A percentile compares a stretch with the other conserved stretches of the same genome.
Evolutionary conservation across 306 rosid species (phyloP).

Genomic region (Hippophae tibetana): DNA sequence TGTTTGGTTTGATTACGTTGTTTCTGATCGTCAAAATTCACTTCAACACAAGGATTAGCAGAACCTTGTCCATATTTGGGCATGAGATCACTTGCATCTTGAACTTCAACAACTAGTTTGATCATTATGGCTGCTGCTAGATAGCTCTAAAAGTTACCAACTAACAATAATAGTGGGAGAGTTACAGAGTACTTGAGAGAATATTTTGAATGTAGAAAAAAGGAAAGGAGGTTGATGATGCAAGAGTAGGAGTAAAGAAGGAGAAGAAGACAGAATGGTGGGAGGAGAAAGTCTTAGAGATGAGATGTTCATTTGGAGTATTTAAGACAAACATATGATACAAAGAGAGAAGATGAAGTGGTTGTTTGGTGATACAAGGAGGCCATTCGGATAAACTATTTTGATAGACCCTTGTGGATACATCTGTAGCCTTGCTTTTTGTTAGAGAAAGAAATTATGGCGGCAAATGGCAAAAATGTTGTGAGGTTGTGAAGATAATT

Average conservation of each 20-base stretch:
- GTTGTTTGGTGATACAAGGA: slow-evolving; percentile 16
- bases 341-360: slow-evolving; percentile 12
- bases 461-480: not conserved
- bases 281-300: slow-evolving; percentile 1
- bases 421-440: not conserved
- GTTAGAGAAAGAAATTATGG: not conserved
- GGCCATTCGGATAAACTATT: slow-evolving; percentile 19
- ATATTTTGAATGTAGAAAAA: not conserved
- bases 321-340: slow-evolving; percentile 26
- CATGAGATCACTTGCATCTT: slow-evolving; percentile 63
- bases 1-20: slow-evolving; percentile 53
- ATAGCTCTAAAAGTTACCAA: not conserved
- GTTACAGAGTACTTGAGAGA: not conserved
- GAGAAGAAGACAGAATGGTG: slow-evolving; percentile 9
- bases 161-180: not conserved
- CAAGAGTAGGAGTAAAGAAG: slow-evolving; percentile 11
- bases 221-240: slow-evolving; percentile 8
- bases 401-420: slow-evolving; percentile 19
- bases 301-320: slow-evolving; percentile 38
- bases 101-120: slow-evolving; percentile 64
- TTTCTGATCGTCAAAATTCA: slow-evolving; percentile 43
- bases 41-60: slow-evolving; percentile 67
- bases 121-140: slow-evolving; percentile 21
- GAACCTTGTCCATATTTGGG: slow-evolving; percentile 75
- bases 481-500: slow-evolving; percentile 17